Evolutionary conservation across 495 filamentous ascomycete genomes (phyloP).

Genomic region (Oleoguttula mirabilis): DNA sequence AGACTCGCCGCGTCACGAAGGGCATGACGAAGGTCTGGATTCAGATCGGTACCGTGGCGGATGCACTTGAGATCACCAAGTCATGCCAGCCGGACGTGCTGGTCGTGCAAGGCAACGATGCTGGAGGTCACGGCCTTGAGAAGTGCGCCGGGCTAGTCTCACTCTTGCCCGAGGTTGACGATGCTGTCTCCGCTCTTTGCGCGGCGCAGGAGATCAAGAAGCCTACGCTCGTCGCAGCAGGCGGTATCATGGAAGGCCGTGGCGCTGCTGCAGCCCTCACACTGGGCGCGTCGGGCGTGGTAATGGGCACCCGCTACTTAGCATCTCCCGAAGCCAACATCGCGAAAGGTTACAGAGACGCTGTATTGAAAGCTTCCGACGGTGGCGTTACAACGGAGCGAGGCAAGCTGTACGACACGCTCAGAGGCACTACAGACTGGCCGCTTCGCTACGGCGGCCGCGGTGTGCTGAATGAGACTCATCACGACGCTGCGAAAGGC

Average conservation of each 20-base stretch:
- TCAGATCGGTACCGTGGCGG: conserved; percentile 50
- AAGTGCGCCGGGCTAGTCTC: conserved; percentile 47
- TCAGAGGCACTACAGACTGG: conserved; percentile 60
- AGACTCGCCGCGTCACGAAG: conserved; percentile 36
- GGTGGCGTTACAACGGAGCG: conserved; percentile 52
- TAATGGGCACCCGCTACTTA: conserved; percentile 62
- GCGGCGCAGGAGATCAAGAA: conserved; percentile 21
- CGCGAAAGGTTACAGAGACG: conserved; percentile 45
- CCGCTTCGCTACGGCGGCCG: conserved; percentile 51
- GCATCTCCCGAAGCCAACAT: conserved; percentile 54
- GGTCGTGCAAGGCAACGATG: conserved; percentile 61
- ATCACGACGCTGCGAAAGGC: conserved; percentile 44
- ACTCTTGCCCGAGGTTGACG: conserved; percentile 47
- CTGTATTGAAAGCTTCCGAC: conserved; percentile 48
- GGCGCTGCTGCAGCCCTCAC: conserved; percentile 52
- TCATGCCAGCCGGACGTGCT: conserved; percentile 46
- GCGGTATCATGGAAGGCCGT: conserved; percentile 60
- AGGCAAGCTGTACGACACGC: conserved; percentile 57
- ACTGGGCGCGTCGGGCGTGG: conserved; percentile 55
- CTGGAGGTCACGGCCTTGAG: conserved; percentile 60
- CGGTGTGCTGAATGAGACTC: conserved; percentile 50
- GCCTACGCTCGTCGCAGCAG: conserved; percentile 51
- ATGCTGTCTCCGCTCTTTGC: conserved; percentile 35
- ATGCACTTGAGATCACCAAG: conserved; percentile 37
- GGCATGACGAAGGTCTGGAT: conserved; percentile 49